phyloP scores from a whole-genome alignment of 805 yeast species.

The Yarrowia sp. region DNA sequence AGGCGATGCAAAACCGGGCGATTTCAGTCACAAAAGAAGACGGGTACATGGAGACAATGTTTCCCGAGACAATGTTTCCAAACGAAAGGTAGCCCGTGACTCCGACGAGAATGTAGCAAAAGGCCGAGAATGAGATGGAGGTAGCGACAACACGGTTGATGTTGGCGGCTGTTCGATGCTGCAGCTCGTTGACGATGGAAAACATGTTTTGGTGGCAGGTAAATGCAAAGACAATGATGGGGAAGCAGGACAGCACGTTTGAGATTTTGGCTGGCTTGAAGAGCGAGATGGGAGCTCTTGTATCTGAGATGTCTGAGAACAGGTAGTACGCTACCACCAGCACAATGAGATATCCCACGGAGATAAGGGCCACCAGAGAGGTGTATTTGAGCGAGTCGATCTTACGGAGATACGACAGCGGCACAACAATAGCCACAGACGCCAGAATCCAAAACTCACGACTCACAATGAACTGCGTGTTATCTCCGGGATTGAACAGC shows the following conservation, averaged over 20 bases:
- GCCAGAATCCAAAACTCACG: conserved; percentile 49
- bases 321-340: conserved; percentile 71
- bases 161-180: conserved; percentile 48
- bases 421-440: conserved; percentile 47
- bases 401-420: conserved; percentile 68
- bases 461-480: conserved; percentile 28
- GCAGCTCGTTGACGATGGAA: conserved; percentile 77
- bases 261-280: conserved; percentile 45
- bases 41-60: conserved; percentile 75
- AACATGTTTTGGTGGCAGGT: conserved; percentile 97
- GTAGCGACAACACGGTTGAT: conserved; percentile 47
- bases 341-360: conserved; percentile 72
- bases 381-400: conserved; percentile 83
- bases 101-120: conserved; percentile 69
- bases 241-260: conserved; percentile 65
- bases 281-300: conserved; percentile 50
- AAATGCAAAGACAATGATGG: conserved; percentile 90
- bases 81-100: conserved; percentile 79
- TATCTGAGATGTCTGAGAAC: conserved; percentile 50
- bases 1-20: conserved; percentile 76
- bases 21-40: conserved; percentile 61
- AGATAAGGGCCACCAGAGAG: conserved; percentile 72
- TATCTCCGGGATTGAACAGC: conserved; percentile 29
- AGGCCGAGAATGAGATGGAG: conserved; percentile 59
- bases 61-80: conserved; percentile 76